These are phyloP conservation scores for Claviceps sp. DNA, from an alignment of 2,329 filamentous ascomycete species.

Conservation along the genomic window DNA sequence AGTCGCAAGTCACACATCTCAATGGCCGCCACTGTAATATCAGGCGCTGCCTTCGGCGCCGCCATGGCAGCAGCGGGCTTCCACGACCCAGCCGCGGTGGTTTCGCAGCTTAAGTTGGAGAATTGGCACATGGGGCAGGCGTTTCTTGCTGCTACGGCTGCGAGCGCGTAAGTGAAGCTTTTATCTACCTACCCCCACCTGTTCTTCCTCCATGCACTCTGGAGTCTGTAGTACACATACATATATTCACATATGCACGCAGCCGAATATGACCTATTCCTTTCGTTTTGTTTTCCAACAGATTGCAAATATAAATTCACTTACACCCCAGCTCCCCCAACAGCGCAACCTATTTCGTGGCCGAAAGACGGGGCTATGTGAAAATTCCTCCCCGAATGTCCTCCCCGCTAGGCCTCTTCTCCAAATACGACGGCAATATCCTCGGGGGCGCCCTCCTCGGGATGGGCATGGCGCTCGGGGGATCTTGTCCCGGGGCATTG, in stretches of 20 bases:
- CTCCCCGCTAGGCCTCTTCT: constrained; percentile 39
- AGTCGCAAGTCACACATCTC: background rate
- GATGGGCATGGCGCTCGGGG: constrained; percentile 51
- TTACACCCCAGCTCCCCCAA: background rate
- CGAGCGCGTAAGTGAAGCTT: constrained; percentile 40
- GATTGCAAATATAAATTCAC: background rate
- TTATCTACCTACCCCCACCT: background rate
- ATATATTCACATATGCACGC: background rate
- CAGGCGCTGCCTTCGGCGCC: constrained; percentile 48
- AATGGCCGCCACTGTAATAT: constrained; percentile 13
- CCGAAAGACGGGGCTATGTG: constrained; percentile 29
- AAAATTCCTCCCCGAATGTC: constrained; percentile 33
- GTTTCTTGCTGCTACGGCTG: constrained; percentile 49
- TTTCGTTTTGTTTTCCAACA: background rate
- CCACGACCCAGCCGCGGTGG: constrained; percentile 44
- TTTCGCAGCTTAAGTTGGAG: constrained; percentile 44
- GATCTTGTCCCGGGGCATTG: constrained; percentile 52
- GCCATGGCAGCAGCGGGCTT: constrained; percentile 48
- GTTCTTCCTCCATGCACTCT: background rate
- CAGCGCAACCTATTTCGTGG: constrained; percentile 32
- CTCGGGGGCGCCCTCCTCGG: constrained; percentile 49
- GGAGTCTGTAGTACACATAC: background rate
- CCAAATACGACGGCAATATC: constrained; percentile 49
- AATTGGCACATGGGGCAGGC: constrained; percentile 54
- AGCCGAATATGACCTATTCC: background rate